Evolutionary conservation across 192 early-diverging fungal genomes (phyloP).

Genomic region (Podila epigama): DNA sequence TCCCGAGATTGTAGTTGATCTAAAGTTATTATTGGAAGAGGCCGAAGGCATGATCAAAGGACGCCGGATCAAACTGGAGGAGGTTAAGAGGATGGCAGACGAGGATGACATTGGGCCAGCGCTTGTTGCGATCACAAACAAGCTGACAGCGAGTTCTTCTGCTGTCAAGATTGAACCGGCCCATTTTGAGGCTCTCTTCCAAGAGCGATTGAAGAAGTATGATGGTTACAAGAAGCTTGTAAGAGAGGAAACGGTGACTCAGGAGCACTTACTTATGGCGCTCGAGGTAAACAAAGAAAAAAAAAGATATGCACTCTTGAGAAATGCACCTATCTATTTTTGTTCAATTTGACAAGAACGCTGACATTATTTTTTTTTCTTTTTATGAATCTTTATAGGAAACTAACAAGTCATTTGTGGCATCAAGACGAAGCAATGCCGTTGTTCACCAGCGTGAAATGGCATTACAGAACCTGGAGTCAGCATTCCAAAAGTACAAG

Average conservation of each 20-base stretch:
- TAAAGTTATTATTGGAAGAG: constrained; percentile 66
- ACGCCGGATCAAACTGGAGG: constrained; percentile 66
- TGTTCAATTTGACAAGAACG: too few species aligned
- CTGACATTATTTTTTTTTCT: too few species aligned
- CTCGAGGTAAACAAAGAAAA: constrained; percentile 52
- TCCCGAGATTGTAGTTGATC: constrained; percentile 65
- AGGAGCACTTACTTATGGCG: constrained; percentile 65
- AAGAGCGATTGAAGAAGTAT: constrained; percentile 74
- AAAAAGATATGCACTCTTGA: too few species aligned
- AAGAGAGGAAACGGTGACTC: constrained; percentile 65
- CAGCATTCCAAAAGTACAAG: constrained; percentile 75
- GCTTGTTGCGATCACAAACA: constrained; percentile 69
- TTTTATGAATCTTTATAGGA: constrained; percentile 31
- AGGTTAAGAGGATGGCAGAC: constrained; percentile 70
- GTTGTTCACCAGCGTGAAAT: constrained; percentile 74
- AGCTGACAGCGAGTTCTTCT: constrained; percentile 66
- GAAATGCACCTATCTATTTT: too few species aligned
- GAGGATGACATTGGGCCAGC: constrained; percentile 83
- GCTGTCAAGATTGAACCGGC: constrained; percentile 76
- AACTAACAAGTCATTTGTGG: constrained; percentile 72
- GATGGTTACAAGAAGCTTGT: constrained; percentile 65
- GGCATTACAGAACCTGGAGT: constrained; percentile 79
- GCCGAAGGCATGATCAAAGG: constrained; percentile 64
- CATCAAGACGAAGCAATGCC: constrained; percentile 63
- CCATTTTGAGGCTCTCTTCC: constrained; percentile 81